phyloP scores from a whole-genome alignment of 176 grass and related monocot species.

The Eleusine coracana region DNA sequence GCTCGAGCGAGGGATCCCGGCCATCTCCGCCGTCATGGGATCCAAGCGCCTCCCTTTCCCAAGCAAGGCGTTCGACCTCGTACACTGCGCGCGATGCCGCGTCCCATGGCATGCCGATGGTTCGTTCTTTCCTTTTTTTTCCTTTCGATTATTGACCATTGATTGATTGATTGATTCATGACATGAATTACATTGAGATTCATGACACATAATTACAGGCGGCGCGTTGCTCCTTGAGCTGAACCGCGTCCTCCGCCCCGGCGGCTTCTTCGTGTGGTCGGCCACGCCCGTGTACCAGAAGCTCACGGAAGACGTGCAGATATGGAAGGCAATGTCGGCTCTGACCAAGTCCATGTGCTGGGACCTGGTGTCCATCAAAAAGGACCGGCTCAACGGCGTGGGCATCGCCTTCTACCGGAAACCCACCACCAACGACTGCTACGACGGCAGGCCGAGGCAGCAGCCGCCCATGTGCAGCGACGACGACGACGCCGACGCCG shows the following conservation, averaged over 20 bases:
- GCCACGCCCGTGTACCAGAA: slow-evolving; percentile 98
- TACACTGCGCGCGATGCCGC: slow-evolving; percentile 93
- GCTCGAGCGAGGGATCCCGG: slow-evolving; percentile 86
- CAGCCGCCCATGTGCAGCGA: slow-evolving; percentile 89
- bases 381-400: slow-evolving; percentile 77
- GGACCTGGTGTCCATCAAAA: slow-evolving; percentile 82
- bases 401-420: slow-evolving; percentile 88
- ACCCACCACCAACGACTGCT: slow-evolving; percentile 80
- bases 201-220: no score
- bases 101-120: slow-evolving; percentile 92
- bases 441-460: slow-evolving; percentile 56
- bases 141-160: no score
- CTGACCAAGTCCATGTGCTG: slow-evolving; percentile 93
- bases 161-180: no score
- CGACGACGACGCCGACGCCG: slow-evolving; percentile 79
- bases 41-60: slow-evolving; percentile 87
- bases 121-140: not conserved
- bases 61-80: slow-evolving; percentile 77
- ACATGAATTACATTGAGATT: no score
- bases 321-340: slow-evolving; percentile 84
- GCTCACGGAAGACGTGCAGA: slow-evolving; percentile 77
- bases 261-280: slow-evolving; percentile 95
- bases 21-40: slow-evolving; percentile 96
- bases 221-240: slow-evolving; percentile 86
- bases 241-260: slow-evolving; percentile 86